phyloP scores from a whole-genome alignment of 2,329 filamentous ascomycete genomes.

The Coniochaeta sp. region DNA sequence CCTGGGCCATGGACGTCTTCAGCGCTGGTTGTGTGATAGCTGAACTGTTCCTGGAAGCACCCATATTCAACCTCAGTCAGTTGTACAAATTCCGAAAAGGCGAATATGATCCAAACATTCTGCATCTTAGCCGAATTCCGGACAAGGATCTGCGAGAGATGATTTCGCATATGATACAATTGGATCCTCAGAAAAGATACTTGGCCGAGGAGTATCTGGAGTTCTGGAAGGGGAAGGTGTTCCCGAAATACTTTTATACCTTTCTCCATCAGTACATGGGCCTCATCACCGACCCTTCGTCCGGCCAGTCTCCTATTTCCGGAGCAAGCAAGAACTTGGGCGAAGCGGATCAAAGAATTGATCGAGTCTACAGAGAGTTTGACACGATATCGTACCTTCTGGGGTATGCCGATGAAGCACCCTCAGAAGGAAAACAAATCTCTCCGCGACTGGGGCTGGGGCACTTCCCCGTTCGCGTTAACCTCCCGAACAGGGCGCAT shows the following conservation, averaged over 20 bases:
- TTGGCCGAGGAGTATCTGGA: slow-evolving; percentile 90
- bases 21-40: slow-evolving; percentile 95
- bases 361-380: slow-evolving; percentile 88
- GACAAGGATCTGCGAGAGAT: slow-evolving; percentile 82
- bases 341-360: slow-evolving; percentile 89
- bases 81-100: slow-evolving; percentile 89
- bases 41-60: slow-evolving; percentile 88
- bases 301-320: slow-evolving; percentile 65
- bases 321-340: slow-evolving; percentile 65
- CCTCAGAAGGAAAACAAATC: slow-evolving; percentile 21
- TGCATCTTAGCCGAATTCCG: slow-evolving; percentile 77
- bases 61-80: slow-evolving; percentile 96
- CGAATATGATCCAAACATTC: slow-evolving; percentile 81
- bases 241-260: slow-evolving; percentile 94
- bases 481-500: slow-evolving; percentile 79
- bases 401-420: slow-evolving; percentile 52
- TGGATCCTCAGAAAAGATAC: slow-evolving; percentile 86
- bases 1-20: slow-evolving; percentile 98
- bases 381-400: slow-evolving; percentile 97
- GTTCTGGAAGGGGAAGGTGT: slow-evolving; percentile 86
- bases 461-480: slow-evolving; percentile 74
- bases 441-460: slow-evolving; percentile 45
- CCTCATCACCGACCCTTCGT: slow-evolving; percentile 83
- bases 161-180: slow-evolving; percentile 91
- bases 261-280: slow-evolving; percentile 98